These are phyloP conservation scores for Xylaria nigripes DNA, from an alignment of 495 filamentous ascomycete genomes.

Conservation along the genomic window DNA sequence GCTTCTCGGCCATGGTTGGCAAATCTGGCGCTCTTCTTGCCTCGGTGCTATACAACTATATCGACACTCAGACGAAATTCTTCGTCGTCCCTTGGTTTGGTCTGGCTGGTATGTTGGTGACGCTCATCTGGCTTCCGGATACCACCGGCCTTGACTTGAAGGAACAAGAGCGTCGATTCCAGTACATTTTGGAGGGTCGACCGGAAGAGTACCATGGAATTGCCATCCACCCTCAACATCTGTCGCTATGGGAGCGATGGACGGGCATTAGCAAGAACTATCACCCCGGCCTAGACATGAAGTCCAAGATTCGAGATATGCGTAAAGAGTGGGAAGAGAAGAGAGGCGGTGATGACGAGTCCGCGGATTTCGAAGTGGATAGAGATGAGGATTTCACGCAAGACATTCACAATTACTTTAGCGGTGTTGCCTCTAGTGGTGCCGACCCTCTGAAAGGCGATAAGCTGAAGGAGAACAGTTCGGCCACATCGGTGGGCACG, in stretches of 20 bases:
- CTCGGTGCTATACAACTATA: conserved; percentile 82
- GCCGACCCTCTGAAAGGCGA: conserved; percentile 17
- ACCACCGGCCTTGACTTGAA: conserved; percentile 89
- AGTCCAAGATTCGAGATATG: conserved; percentile 74
- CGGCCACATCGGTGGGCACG: background rate
- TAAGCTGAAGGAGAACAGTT: conserved; percentile 11
- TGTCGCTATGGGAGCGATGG: conserved; percentile 72
- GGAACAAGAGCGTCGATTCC: conserved; percentile 86
- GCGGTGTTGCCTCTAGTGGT: conserved; percentile 16
- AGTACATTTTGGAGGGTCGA: conserved; percentile 64
- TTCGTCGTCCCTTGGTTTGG: conserved; percentile 89
- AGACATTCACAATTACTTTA: conserved; percentile 37
- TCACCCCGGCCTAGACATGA: conserved; percentile 66
- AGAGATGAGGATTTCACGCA: conserved; percentile 34
- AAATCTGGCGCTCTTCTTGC: conserved; percentile 80
- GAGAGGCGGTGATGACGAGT: conserved; percentile 17
- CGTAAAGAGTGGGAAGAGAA: conserved; percentile 38
- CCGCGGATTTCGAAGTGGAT: conserved; percentile 32
- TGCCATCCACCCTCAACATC: conserved; percentile 76
- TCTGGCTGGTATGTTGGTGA: conserved; percentile 69
- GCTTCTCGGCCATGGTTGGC: conserved; percentile 75
- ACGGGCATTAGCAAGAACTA: conserved; percentile 66
- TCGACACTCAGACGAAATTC: conserved; percentile 67
- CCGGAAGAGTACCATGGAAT: conserved; percentile 79
- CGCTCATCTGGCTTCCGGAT: conserved; percentile 75